phyloP scores from a whole-genome alignment of 2,329 filamentous ascomycete genomes.

The Beauveria scarabaeidicola region DNA sequence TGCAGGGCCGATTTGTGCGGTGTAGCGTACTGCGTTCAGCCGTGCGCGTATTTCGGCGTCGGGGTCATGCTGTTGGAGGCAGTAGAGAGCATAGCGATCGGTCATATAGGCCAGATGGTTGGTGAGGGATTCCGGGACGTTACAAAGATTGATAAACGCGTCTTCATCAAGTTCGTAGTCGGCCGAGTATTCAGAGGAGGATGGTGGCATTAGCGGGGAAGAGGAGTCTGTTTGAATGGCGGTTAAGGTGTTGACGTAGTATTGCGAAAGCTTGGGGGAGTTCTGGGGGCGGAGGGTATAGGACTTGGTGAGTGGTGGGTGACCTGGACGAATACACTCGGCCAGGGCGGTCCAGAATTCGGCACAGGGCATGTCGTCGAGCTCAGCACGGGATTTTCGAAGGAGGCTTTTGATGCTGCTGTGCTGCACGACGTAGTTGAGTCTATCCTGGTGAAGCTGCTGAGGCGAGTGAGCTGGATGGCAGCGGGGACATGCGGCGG shows the following conservation, averaged over 20 bases:
- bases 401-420: neutral
- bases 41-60: neutral
- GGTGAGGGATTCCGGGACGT: neutral
- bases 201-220: neutral
- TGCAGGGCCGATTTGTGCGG: neutral
- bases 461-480: neutral
- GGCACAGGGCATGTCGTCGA: neutral
- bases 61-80: neutral
- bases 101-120: neutral
- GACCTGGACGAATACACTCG: neutral
- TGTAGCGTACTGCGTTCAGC: neutral
- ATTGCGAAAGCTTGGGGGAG: neutral
- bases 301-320: neutral
- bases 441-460: neutral
- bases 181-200: neutral
- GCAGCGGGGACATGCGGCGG: neutral
- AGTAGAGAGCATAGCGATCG: neutral
- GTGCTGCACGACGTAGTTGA: neutral
- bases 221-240: neutral
- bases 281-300: neutral
- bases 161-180: neutral
- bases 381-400: neutral
- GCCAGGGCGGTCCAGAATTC: neutral
- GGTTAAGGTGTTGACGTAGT: neutral
- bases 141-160: neutral